phyloP scores from a whole-genome alignment of 1,284 basidiomycete genomes.

The Cerioporus squamosus region DNA sequence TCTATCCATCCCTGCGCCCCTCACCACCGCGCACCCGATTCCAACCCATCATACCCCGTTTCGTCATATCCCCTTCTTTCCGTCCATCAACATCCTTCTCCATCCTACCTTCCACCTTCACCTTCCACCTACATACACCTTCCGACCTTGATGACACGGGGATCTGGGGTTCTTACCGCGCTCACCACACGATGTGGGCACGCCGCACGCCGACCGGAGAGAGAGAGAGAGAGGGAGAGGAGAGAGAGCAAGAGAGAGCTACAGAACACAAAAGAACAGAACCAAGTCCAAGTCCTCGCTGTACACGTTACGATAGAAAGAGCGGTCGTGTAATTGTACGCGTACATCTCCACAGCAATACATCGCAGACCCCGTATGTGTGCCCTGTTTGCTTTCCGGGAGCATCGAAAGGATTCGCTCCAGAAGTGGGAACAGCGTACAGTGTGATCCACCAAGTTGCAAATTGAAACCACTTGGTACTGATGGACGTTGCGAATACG shows the following conservation, averaged over 20 bases:
- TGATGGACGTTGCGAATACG: too few species aligned
- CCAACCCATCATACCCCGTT: too few species aligned
- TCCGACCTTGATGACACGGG: too few species aligned
- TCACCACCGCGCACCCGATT: too few species aligned
- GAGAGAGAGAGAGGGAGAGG: background rate
- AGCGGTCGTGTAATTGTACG: constrained; percentile 36
- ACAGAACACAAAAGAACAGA: constrained; percentile 8
- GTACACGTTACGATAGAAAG: constrained; percentile 34
- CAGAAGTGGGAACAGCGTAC: too few species aligned
- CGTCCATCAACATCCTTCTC: too few species aligned
- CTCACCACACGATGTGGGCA: background rate
- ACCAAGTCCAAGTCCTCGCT: constrained; percentile 13
- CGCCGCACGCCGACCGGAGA: background rate
- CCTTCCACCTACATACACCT: background rate
- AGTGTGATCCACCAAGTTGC: too few species aligned
- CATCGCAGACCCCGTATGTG: constrained; percentile 3
- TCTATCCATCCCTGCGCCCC: too few species aligned
- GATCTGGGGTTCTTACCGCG: background rate
- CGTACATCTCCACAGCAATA: constrained; percentile 34
- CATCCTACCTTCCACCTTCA: background rate
- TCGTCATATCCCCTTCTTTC: background rate
- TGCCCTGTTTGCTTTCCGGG: background rate
- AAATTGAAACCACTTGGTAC: too few species aligned
- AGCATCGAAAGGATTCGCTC: too few species aligned
- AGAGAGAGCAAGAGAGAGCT: background rate